Evolutionary conservation across 352 stramenopile genomes (phyloP).

Genomic region (Phytophthora nicotianae): DNA sequence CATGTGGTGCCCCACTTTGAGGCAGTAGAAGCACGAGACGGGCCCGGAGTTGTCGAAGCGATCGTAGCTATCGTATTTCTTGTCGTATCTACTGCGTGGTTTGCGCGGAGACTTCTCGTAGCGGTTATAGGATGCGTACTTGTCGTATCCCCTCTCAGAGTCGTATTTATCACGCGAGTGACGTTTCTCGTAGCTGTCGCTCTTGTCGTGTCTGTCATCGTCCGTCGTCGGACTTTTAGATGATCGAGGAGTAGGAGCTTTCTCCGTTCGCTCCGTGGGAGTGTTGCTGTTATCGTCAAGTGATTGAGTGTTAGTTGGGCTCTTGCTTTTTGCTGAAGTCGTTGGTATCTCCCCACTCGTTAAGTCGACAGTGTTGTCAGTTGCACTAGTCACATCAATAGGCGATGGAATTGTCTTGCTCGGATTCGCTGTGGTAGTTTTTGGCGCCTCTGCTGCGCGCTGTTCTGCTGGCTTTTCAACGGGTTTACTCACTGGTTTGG

Average conservation of each 20-base stretch:
- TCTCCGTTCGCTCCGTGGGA: slow-evolving; percentile 7
- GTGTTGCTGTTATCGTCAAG: slow-evolving; percentile 15
- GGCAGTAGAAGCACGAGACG: slow-evolving; percentile 48
- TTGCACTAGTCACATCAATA: slow-evolving; percentile 20
- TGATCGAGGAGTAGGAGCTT: slow-evolving; percentile 6
- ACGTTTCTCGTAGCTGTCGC: slow-evolving; percentile 18
- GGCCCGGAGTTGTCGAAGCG: slow-evolving; percentile 19
- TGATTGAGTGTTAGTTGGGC: slow-evolving; percentile 5
- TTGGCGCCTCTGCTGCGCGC: slow-evolving; percentile 10
- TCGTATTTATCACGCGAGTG: slow-evolving; percentile 24
- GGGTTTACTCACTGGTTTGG: slow-evolving; percentile 7
- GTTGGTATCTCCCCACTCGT: slow-evolving; percentile 18
- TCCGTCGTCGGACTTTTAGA: slow-evolving; percentile 7
- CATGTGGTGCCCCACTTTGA: slow-evolving; percentile 47
- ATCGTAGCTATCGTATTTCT: slow-evolving; percentile 24
- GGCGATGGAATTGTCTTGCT: slow-evolving; percentile 3
- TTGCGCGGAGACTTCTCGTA: slow-evolving; percentile 21
- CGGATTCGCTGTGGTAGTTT: neutral
- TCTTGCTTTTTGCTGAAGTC: slow-evolving; percentile 8
- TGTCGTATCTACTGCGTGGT: slow-evolving; percentile 22
- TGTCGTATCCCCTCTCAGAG: slow-evolving; percentile 18
- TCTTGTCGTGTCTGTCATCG: slow-evolving; percentile 13
- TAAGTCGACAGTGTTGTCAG: slow-evolving; percentile 27
- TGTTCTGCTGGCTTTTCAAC: slow-evolving; percentile 16
- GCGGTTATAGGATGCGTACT: slow-evolving; percentile 15